Evolutionary conservation across 2,329 filamentous ascomycete species (phyloP), one percentile per base, ranked within the genome.

Genomic region (Arthroderma uncinatum): DNA sequence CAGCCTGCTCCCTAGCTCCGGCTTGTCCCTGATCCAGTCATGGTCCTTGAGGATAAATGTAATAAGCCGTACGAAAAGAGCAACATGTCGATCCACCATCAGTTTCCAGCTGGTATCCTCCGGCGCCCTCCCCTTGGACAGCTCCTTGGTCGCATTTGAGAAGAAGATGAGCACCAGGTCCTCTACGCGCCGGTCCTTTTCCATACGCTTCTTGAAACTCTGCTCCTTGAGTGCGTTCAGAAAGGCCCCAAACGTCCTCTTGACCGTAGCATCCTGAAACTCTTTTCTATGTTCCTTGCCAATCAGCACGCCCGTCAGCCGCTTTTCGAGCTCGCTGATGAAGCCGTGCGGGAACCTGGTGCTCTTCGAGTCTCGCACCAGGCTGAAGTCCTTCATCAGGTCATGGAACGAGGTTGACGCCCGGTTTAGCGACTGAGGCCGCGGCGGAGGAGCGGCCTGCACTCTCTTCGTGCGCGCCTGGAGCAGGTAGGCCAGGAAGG

Each of bases 121-220:
- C 0, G 83, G 79, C 0, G 81, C 73, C 71, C 87, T 87, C 55
- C 86, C 81, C 70, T 89, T 88, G 71, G 87, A 84, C 66, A 95
- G 80, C 60, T 95, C 91, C 70, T 95, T 94, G 48, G 89, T 95
- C 5, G 93, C 91, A 61, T 89, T 87, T 1, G 91, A 94, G 73
- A 94, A 97, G 77, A 98, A 97, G 62, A 97, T 96, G 64, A 98
- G 79, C 54, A 98, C 83, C 54, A 97, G 76, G 62, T 95, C 91
- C 72, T 98, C 93, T 21, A 95, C 85, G 67, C 92, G 85, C 61
- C 92, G 82, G 71, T 96, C 92, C 73, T 95, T 95, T 68, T 96
- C 90, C 77, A 96, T 89, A 59, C 84, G 86, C 74, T 90, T 94
- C 63, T 89, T 85, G 67, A 96, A 96, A 48, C 82, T 84, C 60